These are phyloP conservation scores for Tetrapisispora taiwanensis DNA, from an alignment of 805 yeast genomes.

Conservation along the genomic window DNA sequence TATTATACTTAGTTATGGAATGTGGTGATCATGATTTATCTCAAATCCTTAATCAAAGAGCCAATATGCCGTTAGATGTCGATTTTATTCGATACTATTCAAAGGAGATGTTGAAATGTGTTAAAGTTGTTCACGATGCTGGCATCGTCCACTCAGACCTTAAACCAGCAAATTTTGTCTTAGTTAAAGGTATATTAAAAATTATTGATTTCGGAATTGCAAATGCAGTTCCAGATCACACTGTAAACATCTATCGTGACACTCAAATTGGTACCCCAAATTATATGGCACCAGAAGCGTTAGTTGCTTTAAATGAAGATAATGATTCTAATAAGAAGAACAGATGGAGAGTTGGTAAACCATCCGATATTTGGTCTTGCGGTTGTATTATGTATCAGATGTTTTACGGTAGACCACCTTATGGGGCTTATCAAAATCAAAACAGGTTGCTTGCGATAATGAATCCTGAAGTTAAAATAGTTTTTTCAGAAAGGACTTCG, in stretches of 20 bases:
- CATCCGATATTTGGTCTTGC: slow-evolving; percentile 96
- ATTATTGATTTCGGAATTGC: slow-evolving; percentile 94
- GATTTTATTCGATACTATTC: slow-evolving; percentile 75
- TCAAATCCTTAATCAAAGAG: slow-evolving; percentile 55
- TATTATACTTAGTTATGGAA: slow-evolving; percentile 76
- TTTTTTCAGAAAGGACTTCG: slow-evolving; percentile 52
- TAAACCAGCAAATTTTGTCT: slow-evolving; percentile 61
- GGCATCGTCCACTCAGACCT: slow-evolving; percentile 81
- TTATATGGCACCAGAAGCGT: slow-evolving; percentile 96
- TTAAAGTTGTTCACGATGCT: slow-evolving; percentile 73
- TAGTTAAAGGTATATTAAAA: slow-evolving; percentile 75
- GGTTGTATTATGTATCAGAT: slow-evolving; percentile 94
- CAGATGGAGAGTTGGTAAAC: slow-evolving; percentile 75
- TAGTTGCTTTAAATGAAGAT: slow-evolving; percentile 44
- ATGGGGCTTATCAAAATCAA: slow-evolving; percentile 65
- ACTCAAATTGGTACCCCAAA: slow-evolving; percentile 92
- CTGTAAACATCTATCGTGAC: slow-evolving; percentile 80
- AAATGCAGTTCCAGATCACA: slow-evolving; percentile 87
- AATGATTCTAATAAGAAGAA: slow-evolving; percentile 31
- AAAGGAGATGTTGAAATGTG: slow-evolving; percentile 69
- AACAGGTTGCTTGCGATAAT: slow-evolving; percentile 75
- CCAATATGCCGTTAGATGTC: slow-evolving; percentile 45
- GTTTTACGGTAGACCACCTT: slow-evolving; percentile 90
- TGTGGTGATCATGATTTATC: slow-evolving; percentile 90
- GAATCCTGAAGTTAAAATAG: slow-evolving; percentile 67